Evolutionary conservation across 306 rosid genomes (phyloP).

Genomic region (Arachis stenosperma): DNA sequence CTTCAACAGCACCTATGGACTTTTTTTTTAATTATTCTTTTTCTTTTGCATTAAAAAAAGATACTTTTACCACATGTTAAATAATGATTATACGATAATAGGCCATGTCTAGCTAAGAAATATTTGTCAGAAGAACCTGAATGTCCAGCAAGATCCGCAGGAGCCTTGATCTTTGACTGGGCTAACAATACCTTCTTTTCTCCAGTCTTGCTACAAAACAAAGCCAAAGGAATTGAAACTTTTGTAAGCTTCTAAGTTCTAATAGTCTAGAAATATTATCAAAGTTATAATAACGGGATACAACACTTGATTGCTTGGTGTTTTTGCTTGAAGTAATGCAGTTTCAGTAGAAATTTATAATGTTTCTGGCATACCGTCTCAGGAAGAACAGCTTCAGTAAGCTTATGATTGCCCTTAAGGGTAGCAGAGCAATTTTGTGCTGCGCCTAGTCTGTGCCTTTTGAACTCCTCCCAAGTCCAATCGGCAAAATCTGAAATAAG

Average conservation of each 20-base stretch:
- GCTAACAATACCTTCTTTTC: constrained; percentile 67
- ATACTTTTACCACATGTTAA: no score
- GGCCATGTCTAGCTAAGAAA: neutral
- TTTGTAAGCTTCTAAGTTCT: neutral
- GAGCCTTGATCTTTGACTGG: constrained; percentile 76
- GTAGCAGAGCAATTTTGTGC: constrained; percentile 94
- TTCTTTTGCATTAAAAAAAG: no score
- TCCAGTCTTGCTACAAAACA: constrained; percentile 78
- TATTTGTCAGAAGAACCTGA: constrained; percentile 34
- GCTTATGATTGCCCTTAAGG: constrained; percentile 62
- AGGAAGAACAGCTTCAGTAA: constrained; percentile 60
- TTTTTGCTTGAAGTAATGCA: neutral
- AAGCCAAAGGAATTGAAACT: constrained; percentile 3
- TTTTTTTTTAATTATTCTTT: no score
- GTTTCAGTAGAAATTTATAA: neutral
- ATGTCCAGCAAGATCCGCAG: constrained; percentile 50
- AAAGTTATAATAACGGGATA: neutral
- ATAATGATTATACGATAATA: no score
- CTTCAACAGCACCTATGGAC: no score
- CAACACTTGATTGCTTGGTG: neutral
- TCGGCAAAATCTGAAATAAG: constrained; percentile 63
- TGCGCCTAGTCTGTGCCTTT: constrained; percentile 70
- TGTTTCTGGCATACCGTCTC: constrained; percentile 39
- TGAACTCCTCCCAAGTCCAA: constrained; percentile 87
- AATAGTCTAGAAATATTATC: neutral